These are phyloP conservation scores for Pseudozyma pruni DNA, from an alignment of 1,284 basidiomycete genomes.

Conservation along the genomic window DNA sequence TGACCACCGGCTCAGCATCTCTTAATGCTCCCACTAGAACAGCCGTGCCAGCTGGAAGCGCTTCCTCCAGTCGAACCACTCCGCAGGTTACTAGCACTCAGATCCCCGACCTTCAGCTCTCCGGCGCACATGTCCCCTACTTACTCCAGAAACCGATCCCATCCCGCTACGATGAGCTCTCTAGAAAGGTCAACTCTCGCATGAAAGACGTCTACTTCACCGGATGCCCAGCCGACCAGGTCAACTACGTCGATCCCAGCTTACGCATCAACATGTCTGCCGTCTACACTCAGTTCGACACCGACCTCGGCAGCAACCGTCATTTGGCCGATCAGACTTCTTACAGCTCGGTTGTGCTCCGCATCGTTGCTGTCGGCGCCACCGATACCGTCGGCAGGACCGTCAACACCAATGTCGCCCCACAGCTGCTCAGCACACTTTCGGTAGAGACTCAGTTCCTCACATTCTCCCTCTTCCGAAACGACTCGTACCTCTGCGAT, in stretches of 20 bases:
- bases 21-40: conserved; percentile 37
- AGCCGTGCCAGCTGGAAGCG: conserved; percentile 1
- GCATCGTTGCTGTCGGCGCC: conserved; percentile 56
- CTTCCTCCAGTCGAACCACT: conserved; percentile 14
- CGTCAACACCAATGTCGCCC: conserved; percentile 29
- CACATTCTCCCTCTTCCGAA: conserved; percentile 57
- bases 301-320: conserved; percentile 13
- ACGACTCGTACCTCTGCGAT: conserved; percentile 60
- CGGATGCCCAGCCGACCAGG: conserved; percentile 41
- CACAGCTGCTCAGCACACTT: conserved; percentile 49
- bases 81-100: conserved; percentile 37
- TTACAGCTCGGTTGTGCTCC: conserved; percentile 39
- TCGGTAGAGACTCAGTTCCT: conserved; percentile 53
- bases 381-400: conserved; percentile 41
- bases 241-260: conserved; percentile 42
- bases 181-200: conserved; percentile 19
- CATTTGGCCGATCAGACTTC: conserved; percentile 20
- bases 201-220: conserved; percentile 55
- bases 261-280: conserved; percentile 63
- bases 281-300: conserved; percentile 60
- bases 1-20: conserved; percentile 41
- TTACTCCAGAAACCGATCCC: conserved; percentile 45
- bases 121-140: conserved; percentile 44
- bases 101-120: conserved; percentile 43
- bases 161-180: conserved; percentile 19